phyloP scores from a whole-genome alignment of 2,329 filamentous ascomycete genomes.

The Stachybotrys elegans region DNA sequence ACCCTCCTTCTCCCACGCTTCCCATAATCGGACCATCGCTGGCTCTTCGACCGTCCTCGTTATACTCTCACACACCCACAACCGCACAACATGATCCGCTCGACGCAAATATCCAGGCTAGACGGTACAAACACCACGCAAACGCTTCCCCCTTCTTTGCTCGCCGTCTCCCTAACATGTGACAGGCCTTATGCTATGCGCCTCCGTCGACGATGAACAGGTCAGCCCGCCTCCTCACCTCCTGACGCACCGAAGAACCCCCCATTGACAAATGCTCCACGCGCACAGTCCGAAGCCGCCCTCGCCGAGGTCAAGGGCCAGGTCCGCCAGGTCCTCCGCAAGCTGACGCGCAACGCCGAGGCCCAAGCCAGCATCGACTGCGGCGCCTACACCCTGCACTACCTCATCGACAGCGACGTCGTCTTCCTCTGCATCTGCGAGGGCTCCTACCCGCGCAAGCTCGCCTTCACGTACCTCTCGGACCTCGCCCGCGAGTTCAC shows the following conservation, averaged over 20 bases:
- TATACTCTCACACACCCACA: constrained; percentile 5
- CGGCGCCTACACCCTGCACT: constrained; percentile 78
- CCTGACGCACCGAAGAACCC: constrained; percentile 23
- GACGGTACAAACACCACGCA: too few relatives aligned
- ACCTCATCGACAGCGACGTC: constrained; percentile 76
- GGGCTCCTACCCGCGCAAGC: constrained; percentile 90
- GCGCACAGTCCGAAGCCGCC: constrained; percentile 55
- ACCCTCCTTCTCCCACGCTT: too few relatives aligned
- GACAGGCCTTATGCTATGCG: constrained; percentile 86
- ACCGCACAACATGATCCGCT: constrained; percentile 65
- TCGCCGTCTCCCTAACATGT: too few relatives aligned
- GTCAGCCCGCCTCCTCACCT: constrained; percentile 30
- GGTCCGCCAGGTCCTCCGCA: constrained; percentile 83
- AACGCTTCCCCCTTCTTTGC: too few relatives aligned
- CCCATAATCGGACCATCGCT: too few relatives aligned
- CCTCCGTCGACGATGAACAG: constrained; percentile 88
- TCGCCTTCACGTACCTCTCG: constrained; percentile 95
- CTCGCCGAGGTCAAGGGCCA: constrained; percentile 86
- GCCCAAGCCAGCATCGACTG: constrained; percentile 89
- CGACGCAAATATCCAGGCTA: constrained; percentile 89
- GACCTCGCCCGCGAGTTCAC: constrained; percentile 90
- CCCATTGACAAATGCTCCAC: constrained; percentile 3
- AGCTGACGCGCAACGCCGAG: constrained; percentile 83
- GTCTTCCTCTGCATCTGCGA: constrained; percentile 95
- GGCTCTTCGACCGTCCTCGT: not conserved